Percentiles rank a stretch among this genome's conserved stretches.
Evolutionary conservation across 2,329 filamentous ascomycete species (phyloP).

Genomic region (Colletotrichum sp.): DNA sequence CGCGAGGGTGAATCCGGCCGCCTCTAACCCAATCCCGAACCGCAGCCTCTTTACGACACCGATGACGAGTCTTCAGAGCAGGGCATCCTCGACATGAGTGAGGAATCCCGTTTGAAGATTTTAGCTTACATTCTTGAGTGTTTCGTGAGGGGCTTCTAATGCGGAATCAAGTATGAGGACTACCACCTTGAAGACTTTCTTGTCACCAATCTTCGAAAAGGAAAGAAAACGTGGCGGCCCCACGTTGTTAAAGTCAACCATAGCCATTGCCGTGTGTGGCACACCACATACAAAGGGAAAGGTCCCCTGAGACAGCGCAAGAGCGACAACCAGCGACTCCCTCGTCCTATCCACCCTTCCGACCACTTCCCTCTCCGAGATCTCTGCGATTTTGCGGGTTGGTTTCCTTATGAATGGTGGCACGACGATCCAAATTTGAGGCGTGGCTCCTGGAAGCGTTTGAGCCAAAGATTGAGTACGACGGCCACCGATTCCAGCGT

Average conservation of each 20-base stretch:
- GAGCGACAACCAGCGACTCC: background rate
- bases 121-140: background rate
- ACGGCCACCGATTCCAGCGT: background rate
- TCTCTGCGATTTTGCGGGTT: background rate
- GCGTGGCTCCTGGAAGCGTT: background rate
- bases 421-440: fast-evolving
- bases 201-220: background rate
- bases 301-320: background rate
- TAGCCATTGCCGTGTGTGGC: background rate
- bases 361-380: background rate
- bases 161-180: background rate
- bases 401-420: background rate
- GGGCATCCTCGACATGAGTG: background rate
- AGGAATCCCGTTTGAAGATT: background rate
- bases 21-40: fast-evolving
- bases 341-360: background rate
- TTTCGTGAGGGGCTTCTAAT: too few species aligned
- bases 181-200: background rate
- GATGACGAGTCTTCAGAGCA: background rate
- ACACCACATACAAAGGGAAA: background rate
- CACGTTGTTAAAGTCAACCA: background rate
- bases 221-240: too few species aligned
- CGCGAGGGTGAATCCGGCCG: background rate
- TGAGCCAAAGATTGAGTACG: background rate
- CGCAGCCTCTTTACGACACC: background rate